These are phyloP conservation scores for Thymus mandschuricus DNA, from an alignment of 257 asterid genomes.

Conservation along the genomic window DNA sequence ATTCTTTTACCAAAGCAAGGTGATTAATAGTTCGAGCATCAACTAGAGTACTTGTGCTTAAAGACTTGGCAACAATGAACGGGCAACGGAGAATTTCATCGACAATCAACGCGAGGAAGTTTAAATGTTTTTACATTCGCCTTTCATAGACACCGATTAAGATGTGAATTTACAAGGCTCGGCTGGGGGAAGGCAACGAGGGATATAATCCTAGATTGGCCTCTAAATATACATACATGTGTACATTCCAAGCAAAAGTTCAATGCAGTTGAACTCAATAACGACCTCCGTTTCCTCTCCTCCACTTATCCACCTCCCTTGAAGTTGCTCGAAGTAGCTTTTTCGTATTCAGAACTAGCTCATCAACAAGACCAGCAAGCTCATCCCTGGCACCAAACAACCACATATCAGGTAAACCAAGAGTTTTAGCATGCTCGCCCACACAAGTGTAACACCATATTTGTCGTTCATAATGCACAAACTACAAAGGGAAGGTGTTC, in stretches of 20 bases:
- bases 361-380: slow-evolving; percentile 49
- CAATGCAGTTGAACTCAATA: neutral
- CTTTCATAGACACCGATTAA: no score
- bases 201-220: neutral
- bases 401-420: no score
- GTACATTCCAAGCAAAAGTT: neutral
- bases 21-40: neutral
- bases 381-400: slow-evolving; percentile 47
- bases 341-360: slow-evolving; percentile 49
- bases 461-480: neutral
- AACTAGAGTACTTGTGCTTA: no score
- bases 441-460: neutral
- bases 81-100: no score
- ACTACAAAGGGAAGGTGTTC: neutral
- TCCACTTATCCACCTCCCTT: slow-evolving; percentile 55
- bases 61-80: no score
- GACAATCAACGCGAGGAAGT: no score
- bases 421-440: no score
- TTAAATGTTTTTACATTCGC: no score
- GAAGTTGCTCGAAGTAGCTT: slow-evolving; percentile 47
- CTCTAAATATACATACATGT: neutral
- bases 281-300: slow-evolving; percentile 32
- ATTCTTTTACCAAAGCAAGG: neutral
- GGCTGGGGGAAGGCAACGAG: neutral
- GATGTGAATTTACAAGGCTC: no score